Evolutionary conservation across 2,329 filamentous ascomycete genomes (phyloP).

Genomic region (Fusarium luffae): DNA sequence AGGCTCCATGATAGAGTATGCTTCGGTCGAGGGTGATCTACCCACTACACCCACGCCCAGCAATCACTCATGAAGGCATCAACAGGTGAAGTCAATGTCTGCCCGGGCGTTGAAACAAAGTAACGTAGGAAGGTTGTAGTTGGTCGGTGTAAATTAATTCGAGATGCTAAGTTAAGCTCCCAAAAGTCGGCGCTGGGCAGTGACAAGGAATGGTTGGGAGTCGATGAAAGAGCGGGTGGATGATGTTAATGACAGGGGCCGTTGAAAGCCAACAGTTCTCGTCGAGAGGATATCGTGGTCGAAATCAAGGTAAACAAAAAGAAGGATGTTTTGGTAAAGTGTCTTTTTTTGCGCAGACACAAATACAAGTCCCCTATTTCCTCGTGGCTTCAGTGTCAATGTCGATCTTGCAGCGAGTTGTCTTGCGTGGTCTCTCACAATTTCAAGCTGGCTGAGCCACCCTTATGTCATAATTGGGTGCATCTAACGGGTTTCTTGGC

Average conservation of each 20-base stretch:
- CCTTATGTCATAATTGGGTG: conserved; percentile 47
- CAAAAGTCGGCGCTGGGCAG: conserved; percentile 38
- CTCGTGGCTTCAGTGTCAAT: conserved; percentile 44
- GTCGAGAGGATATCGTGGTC: conserved; percentile 7
- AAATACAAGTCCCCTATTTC: conserved; percentile 42
- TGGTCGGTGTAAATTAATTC: neutral
- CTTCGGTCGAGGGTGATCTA: conserved; percentile 46
- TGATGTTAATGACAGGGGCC: conserved; percentile 33
- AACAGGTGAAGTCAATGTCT: conserved; percentile 34
- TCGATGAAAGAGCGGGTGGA: conserved; percentile 34
- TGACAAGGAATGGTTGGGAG: conserved; percentile 43
- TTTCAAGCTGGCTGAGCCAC: conserved; percentile 47
- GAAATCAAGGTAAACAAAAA: conserved; percentile 13
- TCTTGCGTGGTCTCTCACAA: conserved; percentile 49
- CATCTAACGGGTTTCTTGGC: neutral
- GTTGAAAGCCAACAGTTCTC: conserved; percentile 26
- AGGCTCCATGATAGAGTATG: conserved; percentile 48
- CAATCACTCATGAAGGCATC: conserved; percentile 46
- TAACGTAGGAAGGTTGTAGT: conserved; percentile 1
- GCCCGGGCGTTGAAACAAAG: neutral
- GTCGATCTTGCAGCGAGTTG: conserved; percentile 42
- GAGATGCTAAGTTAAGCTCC: conserved; percentile 19
- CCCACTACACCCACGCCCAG: conserved; percentile 53
- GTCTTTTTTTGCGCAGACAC: conserved; percentile 28
- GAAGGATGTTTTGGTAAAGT: conserved; percentile 28